Evolutionary conservation across 495 filamentous ascomycete species (phyloP).

Genomic region (Penicillium canariense): DNA sequence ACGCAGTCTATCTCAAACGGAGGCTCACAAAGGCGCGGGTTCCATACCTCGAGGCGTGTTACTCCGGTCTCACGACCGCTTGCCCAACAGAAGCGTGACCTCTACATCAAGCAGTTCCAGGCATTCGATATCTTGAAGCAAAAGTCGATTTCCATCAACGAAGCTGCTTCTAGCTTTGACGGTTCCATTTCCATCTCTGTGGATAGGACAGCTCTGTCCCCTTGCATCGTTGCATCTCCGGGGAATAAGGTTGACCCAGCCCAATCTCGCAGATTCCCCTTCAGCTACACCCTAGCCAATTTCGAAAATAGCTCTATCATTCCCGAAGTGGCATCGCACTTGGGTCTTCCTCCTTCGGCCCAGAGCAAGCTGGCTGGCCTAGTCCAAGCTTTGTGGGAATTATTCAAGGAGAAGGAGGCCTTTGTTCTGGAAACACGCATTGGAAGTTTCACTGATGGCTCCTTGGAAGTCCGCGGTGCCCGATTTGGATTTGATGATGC

Average conservation of each 20-base stretch:
- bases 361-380: constrained; percentile 45
- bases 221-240: constrained; percentile 65
- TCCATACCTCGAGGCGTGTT: constrained; percentile 51
- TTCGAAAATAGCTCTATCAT: constrained; percentile 37
- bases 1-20: constrained; percentile 17
- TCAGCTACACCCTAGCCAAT: constrained; percentile 48
- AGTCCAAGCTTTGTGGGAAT: constrained; percentile 51
- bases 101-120: constrained; percentile 58
- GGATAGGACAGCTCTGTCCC: constrained; percentile 60
- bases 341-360: constrained; percentile 48
- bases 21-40: constrained; percentile 41
- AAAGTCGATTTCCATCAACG: constrained; percentile 48
- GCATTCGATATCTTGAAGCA: constrained; percentile 59
- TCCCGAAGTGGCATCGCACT: constrained; percentile 44
- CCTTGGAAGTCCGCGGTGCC: constrained; percentile 48
- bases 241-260: constrained; percentile 36
- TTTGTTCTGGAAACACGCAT: constrained; percentile 55
- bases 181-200: constrained; percentile 60
- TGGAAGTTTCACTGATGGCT: constrained; percentile 35
- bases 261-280: constrained; percentile 56
- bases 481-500: constrained; percentile 77
- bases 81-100: constrained; percentile 46
- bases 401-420: constrained; percentile 70
- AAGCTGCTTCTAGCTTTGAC: constrained; percentile 35
- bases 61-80: constrained; percentile 8